Conservation (phyloP, 495 filamentous ascomycete genomes). For the Aspergillus kassunensis region DNA sequence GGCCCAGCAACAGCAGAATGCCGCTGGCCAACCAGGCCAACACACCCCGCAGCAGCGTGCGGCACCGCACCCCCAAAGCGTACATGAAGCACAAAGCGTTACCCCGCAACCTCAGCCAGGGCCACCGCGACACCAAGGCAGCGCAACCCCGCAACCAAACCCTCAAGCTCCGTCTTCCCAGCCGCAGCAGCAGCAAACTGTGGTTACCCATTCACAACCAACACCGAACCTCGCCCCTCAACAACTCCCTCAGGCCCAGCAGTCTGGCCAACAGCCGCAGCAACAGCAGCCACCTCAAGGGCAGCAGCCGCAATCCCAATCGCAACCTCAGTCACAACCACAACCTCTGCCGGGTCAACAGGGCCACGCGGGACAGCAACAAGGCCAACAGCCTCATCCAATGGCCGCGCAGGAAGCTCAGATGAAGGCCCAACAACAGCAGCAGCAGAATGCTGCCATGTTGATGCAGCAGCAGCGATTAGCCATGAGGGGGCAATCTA, state of each 20-base stretch:
- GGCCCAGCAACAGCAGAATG: slow-evolving; percentile 40
- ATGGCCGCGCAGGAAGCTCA: slow-evolving; percentile 41
- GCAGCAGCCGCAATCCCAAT: slow-evolving; percentile 29
- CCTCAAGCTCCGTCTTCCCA: slow-evolving; percentile 39
- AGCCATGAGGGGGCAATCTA: slow-evolving; percentile 51
- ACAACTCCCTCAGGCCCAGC: slow-evolving; percentile 29
- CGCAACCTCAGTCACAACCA: slow-evolving; percentile 33
- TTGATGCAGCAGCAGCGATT: slow-evolving; percentile 52
- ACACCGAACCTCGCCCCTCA: slow-evolving; percentile 42
- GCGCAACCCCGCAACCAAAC: slow-evolving; percentile 49
- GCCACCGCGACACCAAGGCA: slow-evolving; percentile 35
- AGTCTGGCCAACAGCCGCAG: slow-evolving; percentile 32
- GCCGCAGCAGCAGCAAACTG: slow-evolving; percentile 39
- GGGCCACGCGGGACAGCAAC: slow-evolving; percentile 31
- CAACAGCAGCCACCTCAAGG: slow-evolving; percentile 36
- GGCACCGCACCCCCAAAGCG: slow-evolving; percentile 40
- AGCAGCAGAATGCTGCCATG: slow-evolving; percentile 39
- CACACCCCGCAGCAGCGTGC: slow-evolving; percentile 46
- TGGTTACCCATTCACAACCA: slow-evolving; percentile 43
- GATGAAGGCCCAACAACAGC: slow-evolving; percentile 38
- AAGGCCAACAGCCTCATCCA: slow-evolving; percentile 36
- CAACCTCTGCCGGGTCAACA: slow-evolving; percentile 22
- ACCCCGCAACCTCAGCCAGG: slow-evolving; percentile 57
- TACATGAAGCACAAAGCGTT: slow-evolving; percentile 43
- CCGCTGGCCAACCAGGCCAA: slow-evolving; percentile 35